Base-by-base conservation (phyloP, 2,329 filamentous ascomycete genomes). In the Penicillium vulpinum region DNA sequence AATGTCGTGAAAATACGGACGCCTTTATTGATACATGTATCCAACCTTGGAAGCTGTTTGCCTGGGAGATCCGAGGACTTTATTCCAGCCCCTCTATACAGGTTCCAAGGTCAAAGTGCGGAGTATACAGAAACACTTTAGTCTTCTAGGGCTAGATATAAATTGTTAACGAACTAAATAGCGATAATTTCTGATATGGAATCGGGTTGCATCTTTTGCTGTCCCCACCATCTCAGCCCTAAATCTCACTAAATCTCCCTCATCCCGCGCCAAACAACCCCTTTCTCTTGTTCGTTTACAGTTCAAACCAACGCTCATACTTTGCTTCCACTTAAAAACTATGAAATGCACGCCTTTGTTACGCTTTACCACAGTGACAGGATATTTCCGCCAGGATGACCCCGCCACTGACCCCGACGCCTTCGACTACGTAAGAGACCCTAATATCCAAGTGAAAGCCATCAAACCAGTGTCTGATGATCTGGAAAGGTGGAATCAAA, bases 381-480 rank as follows among this genome's bases (percentile, higher is more conserved):
- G 80, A 1, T 79, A 78, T 62, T 83, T 83, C 65, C 61, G 77
- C 35, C 81, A 83, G 65, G 80, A 81, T 65, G 78, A 81, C n/a
- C 72, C 74, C 11, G 57, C 63, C 10, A 83, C 80, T 2, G 74
- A 83, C 61, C 70, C 78, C 7, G 66, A 63, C 6, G 74, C 65
- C 10, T 83, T 83, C 57, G 76, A 83, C 68, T 82, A 80, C 67
- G 78, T 81, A 72, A 64, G 69, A 40, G 15, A 38, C n/a, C n/a
- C 16, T 4, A 24, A 3, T 22, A 18, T 16, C 26, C 21, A 31
- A 35, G 38, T 3, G 7, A 21, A 47, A 26, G 5, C 13, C 4
- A 22, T n/a, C 18, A 18, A 47, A 18, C 9, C 21, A 16, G 10
- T 16, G 39, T 51, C 48, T 59, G 24, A 62, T 51, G 21, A 7